Conservation (phyloP, 306 rosid genomes). For the Betula pendula region DNA sequence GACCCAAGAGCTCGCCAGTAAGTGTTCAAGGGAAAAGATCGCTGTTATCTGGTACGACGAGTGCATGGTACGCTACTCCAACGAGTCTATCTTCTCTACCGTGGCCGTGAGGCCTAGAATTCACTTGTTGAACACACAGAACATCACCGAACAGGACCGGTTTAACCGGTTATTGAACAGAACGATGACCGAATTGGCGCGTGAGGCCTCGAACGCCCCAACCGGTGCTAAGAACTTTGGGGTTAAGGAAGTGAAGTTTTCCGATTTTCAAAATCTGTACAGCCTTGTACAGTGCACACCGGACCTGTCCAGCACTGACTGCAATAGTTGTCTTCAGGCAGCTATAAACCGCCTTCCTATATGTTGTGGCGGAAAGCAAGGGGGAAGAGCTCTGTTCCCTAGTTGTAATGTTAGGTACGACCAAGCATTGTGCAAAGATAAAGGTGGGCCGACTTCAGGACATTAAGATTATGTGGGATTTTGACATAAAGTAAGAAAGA, state of each 20-base stretch:
- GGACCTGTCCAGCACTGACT: conserved; percentile 23
- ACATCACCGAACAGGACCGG: background rate
- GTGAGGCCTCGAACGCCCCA: background rate
- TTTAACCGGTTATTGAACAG: background rate
- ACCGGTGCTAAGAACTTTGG: conserved; percentile 2
- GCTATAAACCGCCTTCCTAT: conserved; percentile 1
- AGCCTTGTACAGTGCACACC: conserved; percentile 39
- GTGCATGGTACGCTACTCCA: conserved; percentile 32
- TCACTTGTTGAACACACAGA: background rate
- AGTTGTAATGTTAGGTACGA: conserved; percentile 43
- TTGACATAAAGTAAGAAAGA: no score
- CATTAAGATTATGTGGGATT: no score
- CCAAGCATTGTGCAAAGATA: no score
- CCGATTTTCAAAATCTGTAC: conserved; percentile 13
- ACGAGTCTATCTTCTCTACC: conserved; percentile 29
- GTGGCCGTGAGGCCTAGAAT: rapidly evolving
- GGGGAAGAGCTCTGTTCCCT: background rate
- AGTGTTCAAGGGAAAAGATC: conserved; percentile 11
- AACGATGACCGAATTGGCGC: background rate
- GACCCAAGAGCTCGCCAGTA: background rate
- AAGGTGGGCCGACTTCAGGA: no score
- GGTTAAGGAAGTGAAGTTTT: background rate
- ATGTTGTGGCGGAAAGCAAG: no score
- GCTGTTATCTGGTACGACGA: conserved; percentile 34
- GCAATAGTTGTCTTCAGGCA: conserved; percentile 13